Conservation (phyloP, 331 rosid species). For the Cydonia oblonga region DNA sequence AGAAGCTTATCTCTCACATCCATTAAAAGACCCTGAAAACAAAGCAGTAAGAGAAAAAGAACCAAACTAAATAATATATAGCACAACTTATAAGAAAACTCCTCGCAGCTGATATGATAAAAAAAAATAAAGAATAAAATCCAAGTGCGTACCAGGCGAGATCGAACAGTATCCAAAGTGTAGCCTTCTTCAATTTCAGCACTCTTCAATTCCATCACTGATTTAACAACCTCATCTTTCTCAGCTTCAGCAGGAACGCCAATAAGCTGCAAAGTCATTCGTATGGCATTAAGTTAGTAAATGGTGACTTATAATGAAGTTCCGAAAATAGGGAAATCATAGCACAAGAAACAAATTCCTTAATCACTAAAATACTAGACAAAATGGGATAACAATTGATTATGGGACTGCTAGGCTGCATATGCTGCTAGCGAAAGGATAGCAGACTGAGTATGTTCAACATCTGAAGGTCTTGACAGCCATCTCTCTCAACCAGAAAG, state of each 20-base stretch:
- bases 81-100: too few relatives aligned
- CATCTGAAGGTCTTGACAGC: too few relatives aligned
- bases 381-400: neutral
- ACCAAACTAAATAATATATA: too few relatives aligned
- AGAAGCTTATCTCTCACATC: conserved; percentile 97
- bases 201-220: conserved; percentile 70
- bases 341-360: neutral
- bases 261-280: conserved; percentile 50
- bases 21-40: conserved; percentile 65
- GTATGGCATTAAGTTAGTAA: conserved; percentile 6
- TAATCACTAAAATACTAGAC: neutral
- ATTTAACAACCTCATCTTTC: conserved; percentile 94
- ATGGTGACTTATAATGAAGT: conserved; percentile 5
- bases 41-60: conserved; percentile 4
- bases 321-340: neutral
- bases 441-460: neutral
- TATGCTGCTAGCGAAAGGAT: neutral
- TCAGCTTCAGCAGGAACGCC: conserved; percentile 82
- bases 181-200: conserved; percentile 92
- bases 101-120: too few relatives aligned
- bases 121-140: conserved; percentile 3
- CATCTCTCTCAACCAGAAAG: neutral
- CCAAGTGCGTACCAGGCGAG: conserved; percentile 54
- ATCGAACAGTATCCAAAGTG: conserved; percentile 51
- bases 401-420: neutral